Conservation (phyloP, 306 rosid species). For the Vicia villosa region DNA sequence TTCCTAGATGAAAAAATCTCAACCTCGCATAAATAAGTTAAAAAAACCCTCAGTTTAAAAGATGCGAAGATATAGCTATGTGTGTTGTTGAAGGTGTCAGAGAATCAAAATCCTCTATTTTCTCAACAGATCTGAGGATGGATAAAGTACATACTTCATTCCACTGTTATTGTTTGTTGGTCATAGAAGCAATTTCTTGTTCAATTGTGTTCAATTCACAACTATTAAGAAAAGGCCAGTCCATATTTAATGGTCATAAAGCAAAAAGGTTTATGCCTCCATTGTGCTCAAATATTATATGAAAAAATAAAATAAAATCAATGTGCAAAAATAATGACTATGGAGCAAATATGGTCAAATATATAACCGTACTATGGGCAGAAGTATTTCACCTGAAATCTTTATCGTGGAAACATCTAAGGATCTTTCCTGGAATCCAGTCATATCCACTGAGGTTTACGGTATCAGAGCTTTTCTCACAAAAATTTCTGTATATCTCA, state of each 20-base stretch:
- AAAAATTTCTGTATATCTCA: constrained; percentile 70
- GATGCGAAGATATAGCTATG: neutral
- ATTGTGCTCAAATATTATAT: neutral
- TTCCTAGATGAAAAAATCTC: neutral
- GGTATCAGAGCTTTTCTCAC: constrained; percentile 59
- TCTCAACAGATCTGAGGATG: neutral
- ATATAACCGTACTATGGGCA: constrained; percentile 18
- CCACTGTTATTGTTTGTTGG: neutral
- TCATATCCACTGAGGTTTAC: constrained; percentile 53
- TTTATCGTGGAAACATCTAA: constrained; percentile 89
- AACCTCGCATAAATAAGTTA: neutral
- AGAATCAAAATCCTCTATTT: neutral
- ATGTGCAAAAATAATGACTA: neutral
- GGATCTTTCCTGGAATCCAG: constrained; percentile 95
- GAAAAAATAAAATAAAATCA: neutral
- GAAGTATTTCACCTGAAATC: constrained; percentile 77
- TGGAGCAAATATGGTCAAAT: constrained; percentile 28
- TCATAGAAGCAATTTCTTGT: neutral
- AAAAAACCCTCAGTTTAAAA: neutral
- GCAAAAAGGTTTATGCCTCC: neutral
- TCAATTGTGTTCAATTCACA: neutral
- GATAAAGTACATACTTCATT: neutral
- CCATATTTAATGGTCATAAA: neutral
- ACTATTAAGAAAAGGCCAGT: neutral
- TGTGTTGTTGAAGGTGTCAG: neutral